A percentile compares a stretch with the other conserved stretches of the same genome.
Conservation (phyloP, 192 early-diverging fungal species). For the Coemansia sp. region DNA sequence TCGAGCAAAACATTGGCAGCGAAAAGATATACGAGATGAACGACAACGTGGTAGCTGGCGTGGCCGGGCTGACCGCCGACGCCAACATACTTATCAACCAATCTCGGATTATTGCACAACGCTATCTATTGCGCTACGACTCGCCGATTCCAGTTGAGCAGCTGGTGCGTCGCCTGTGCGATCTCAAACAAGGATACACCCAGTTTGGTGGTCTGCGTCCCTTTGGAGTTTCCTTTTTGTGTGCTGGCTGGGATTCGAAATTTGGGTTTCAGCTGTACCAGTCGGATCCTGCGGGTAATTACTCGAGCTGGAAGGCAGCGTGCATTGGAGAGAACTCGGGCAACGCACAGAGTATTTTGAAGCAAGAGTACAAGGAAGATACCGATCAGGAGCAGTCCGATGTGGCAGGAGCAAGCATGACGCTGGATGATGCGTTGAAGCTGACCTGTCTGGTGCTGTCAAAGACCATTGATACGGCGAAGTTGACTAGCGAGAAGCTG, state of each 20-base stretch:
- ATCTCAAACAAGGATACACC: conserved; percentile 98
- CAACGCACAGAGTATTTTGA: conserved; percentile 87
- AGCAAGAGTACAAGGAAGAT: conserved; percentile 95
- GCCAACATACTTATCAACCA: conserved; percentile 95
- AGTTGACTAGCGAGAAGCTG: conserved; percentile 88
- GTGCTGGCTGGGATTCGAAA: conserved; percentile 88
- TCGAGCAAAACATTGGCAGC: conserved; percentile 78
- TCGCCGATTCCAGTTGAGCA: conserved; percentile 94
- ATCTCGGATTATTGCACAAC: conserved; percentile 80
- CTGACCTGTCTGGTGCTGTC: conserved; percentile 91
- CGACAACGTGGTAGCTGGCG: conserved; percentile 90
- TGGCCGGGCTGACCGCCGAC: conserved; percentile 95
- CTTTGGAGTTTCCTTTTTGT: conserved; percentile 97
- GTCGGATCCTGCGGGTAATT: conserved; percentile 98
- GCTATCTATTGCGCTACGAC: conserved; percentile 82
- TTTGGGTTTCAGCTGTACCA: conserved; percentile 96
- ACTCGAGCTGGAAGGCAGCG: conserved; percentile 97
- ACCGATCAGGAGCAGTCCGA: neutral
- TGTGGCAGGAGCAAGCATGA: conserved; percentile 27
- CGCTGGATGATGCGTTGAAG: conserved; percentile 84
- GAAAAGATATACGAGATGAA: conserved; percentile 98
- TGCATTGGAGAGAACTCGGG: conserved; percentile 95
- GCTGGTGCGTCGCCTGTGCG: conserved; percentile 91
- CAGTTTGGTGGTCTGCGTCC: conserved; percentile 98
- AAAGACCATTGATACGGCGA: conserved; percentile 96